Base-by-base conservation (phyloP, 2,329 filamentous ascomycete species). In the Fusarium subtropicale region DNA sequence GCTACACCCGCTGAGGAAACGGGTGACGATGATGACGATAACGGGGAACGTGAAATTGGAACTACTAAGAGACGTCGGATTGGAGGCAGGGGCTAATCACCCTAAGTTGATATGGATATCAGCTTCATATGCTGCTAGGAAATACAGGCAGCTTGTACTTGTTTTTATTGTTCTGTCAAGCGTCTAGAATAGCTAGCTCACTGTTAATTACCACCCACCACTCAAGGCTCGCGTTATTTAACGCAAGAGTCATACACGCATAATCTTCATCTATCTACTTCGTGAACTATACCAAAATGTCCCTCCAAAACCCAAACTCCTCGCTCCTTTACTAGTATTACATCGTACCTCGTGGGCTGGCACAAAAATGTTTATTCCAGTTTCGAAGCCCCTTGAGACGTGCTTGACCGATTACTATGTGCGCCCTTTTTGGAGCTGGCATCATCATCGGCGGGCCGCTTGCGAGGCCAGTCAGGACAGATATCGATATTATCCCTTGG, bases 381-480 rank as follows among this genome's bases (percentile, higher is more conserved):
- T 56, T 77, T 78, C 3, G 69, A 41, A 33, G 61, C 70, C 12
- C 72, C 73, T 33, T 75, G 76, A 10, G 77, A 79, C 26, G 76
- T 77, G 51, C 76, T 78, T 4, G 79, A 79, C 16, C 75, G 70
- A 44, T 78, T 76, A 45, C 79, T 78, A 55, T 73, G 63, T 2
- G 60, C 56, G 7, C 69, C 68, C 62, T 77, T 78, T 54, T 75
- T 79, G 12, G 65, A 71, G 41, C 67, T 62, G 6, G 57, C 60
- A 38, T 73, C 71, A 31, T 81, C 78, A 34, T 77, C 76, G 6
- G 76, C 73, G 8, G 78, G 74, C 15, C 71, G 76, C 77, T 97
- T 97, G 75, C 92, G 90, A 3, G 96, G 96, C 96, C 96, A 99
- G 72, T 95, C 92, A 48, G 91, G 90, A 48, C 93, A 94, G 62